phyloP scores from a whole-genome alignment of 257 asterid species.

The Perilla frutescens region DNA sequence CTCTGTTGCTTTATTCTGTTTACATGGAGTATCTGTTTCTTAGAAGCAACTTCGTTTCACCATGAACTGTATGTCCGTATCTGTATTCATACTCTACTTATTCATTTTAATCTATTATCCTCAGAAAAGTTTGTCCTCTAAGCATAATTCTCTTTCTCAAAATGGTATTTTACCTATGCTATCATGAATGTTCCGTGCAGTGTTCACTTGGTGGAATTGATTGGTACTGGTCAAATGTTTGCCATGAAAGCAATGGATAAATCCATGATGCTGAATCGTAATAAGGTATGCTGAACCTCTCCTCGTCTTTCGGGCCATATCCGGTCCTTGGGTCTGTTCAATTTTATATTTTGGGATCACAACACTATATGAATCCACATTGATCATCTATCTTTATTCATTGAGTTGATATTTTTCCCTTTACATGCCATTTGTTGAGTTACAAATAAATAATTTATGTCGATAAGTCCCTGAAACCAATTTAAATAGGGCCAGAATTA shows the following conservation, averaged over 20 bases:
- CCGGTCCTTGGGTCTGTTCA: neutral
- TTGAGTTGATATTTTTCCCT: too few relatives aligned
- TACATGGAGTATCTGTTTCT: neutral
- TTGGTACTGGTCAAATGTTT: slow-evolving; percentile 68
- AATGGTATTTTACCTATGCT: slow-evolving; percentile 22
- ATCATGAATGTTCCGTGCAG: slow-evolving; percentile 51
- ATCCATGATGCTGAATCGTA: slow-evolving; percentile 87
- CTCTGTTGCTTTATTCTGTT: neutral
- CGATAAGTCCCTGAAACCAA: neutral
- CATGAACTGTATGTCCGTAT: neutral
- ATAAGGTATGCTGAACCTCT: slow-evolving; percentile 61
- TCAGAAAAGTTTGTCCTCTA: neutral
- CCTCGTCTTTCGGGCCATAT: neutral
- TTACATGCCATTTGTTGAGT: slow-evolving; percentile 3
- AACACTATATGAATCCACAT: neutral
- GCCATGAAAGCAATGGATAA: slow-evolving; percentile 99
- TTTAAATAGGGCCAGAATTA: slow-evolving; percentile 7
- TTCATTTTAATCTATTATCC: too few relatives aligned
- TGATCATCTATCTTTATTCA: neutral
- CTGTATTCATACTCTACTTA: too few relatives aligned
- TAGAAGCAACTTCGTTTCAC: neutral
- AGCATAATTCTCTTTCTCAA: neutral
- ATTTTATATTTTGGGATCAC: neutral
- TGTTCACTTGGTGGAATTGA: slow-evolving; percentile 97
- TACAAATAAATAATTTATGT: neutral